Conservation (phyloP, 208 protist species). For the Endotrypanum monterogeii region DNA sequence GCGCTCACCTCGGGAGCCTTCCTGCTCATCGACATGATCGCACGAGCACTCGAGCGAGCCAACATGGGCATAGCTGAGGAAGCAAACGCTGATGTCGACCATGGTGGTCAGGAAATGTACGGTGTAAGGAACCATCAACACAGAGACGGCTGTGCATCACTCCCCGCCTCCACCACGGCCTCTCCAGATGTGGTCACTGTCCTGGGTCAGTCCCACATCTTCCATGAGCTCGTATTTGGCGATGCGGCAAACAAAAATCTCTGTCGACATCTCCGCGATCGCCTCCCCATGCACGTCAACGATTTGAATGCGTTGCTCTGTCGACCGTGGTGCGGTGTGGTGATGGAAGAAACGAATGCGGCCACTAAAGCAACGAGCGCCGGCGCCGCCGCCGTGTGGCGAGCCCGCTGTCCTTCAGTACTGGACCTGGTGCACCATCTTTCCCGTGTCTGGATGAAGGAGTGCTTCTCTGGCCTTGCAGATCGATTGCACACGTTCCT, state of each 20-base stretch:
- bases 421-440: slow-evolving; percentile 36
- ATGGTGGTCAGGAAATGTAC: neutral
- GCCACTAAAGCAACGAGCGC: neutral
- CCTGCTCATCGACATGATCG: slow-evolving; percentile 28
- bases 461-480: slow-evolving; percentile 20
- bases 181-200: neutral
- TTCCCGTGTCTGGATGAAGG: slow-evolving; percentile 25
- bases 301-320: slow-evolving; percentile 17
- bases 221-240: slow-evolving; percentile 19
- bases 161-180: neutral
- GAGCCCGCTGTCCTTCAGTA: slow-evolving; percentile 27
- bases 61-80: neutral
- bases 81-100: neutral
- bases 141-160: neutral
- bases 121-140: neutral
- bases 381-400: neutral
- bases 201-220: slow-evolving; percentile 8
- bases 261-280: slow-evolving; percentile 21
- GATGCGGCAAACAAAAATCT: slow-evolving; percentile 21
- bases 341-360: neutral
- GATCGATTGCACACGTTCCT: slow-evolving; percentile 25
- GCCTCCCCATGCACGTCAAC: slow-evolving; percentile 14
- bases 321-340: slow-evolving; percentile 16
- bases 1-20: slow-evolving; percentile 32
- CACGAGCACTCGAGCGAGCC: slow-evolving; percentile 13